phyloP scores from a whole-genome alignment of 1,284 basidiomycete species.

The Pyrrhoderma noxium region DNA sequence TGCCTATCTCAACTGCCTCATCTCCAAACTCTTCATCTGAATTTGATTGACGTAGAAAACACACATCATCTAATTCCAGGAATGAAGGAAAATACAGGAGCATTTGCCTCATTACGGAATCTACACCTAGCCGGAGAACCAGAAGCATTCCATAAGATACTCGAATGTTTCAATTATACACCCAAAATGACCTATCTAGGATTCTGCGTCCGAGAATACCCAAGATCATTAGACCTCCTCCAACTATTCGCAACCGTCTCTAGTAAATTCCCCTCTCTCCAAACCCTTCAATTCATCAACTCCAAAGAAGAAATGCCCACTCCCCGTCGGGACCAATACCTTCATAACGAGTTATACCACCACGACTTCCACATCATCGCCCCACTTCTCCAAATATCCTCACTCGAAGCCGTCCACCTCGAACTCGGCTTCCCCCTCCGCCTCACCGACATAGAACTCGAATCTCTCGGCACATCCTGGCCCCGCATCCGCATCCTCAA shows the following conservation, averaged over 20 bases:
- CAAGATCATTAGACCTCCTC: constrained; percentile 1
- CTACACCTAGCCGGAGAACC: constrained; percentile 14
- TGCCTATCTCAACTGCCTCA: constrained; percentile 11
- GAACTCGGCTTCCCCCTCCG: constrained; percentile 16
- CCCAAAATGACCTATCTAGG: constrained; percentile 13
- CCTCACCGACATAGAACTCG: constrained; percentile 13
- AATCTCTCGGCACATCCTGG: constrained; percentile 9
- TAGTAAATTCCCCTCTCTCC: constrained; percentile 4
- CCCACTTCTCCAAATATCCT: constrained; percentile 7
- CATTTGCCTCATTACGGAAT: constrained; percentile 14
- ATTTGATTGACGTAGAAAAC: constrained; percentile 6
- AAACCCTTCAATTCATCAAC: constrained; percentile 15
- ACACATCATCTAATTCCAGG: background rate
- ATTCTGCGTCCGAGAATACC: constrained; percentile 17
- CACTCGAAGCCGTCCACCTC: constrained; percentile 15
- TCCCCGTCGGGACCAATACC: background rate
- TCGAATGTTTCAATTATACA: constrained; percentile 6
- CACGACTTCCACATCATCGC: constrained; percentile 10
- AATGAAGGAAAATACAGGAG: constrained; percentile 1
- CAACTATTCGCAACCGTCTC: constrained; percentile 13
- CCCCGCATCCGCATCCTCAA: constrained; percentile 16
- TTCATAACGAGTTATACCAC: constrained; percentile 10
- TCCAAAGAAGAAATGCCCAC: constrained; percentile 12
- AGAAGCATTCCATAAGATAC: constrained; percentile 10
- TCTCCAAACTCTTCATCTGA: constrained; percentile 15